A percentile compares a stretch with the other conserved stretches of the same genome.
Evolutionary conservation across 2,329 filamentous ascomycete species (phyloP).

Genomic region (Triangularia verruculosa): DNA sequence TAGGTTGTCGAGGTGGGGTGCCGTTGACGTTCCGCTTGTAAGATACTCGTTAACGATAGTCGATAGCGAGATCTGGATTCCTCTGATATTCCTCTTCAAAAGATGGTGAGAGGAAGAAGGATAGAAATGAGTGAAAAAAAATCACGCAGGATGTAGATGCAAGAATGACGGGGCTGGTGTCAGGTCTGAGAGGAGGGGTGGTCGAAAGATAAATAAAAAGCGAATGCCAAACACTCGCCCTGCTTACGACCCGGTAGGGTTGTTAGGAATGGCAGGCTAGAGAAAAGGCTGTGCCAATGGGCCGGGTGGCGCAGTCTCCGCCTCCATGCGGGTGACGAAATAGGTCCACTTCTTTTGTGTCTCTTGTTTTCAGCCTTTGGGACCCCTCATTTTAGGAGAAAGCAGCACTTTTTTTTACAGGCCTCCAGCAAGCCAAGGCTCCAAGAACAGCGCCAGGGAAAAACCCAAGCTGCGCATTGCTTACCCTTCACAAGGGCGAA

Average conservation of each 20-base stretch:
- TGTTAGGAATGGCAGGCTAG: conserved; percentile 3
- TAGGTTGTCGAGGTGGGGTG: conserved; percentile 2
- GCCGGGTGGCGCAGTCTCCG: conserved; percentile 8
- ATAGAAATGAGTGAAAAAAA: background rate
- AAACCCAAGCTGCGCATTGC: background rate
- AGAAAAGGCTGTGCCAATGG: conserved; percentile 3
- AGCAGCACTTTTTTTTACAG: background rate
- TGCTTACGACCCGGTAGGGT: background rate
- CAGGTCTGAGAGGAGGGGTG: background rate
- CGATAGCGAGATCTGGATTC: background rate
- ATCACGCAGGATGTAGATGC: background rate
- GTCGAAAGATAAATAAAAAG: conserved; percentile 16
- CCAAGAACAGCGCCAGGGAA: background rate
- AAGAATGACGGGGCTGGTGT: conserved; percentile 1
- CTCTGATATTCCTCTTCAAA: background rate
- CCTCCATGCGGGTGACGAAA: conserved; percentile 9
- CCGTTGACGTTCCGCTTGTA: background rate
- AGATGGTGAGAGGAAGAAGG: background rate
- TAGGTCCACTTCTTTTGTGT: background rate
- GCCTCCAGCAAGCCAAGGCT: background rate
- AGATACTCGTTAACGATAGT: background rate
- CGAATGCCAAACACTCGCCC: conserved; percentile 7
- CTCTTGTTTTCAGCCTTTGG: background rate
- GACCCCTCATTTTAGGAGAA: conserved; percentile 1
- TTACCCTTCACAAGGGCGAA: background rate